phyloP scores from a whole-genome alignment of 2,329 filamentous ascomycete species.

The Rachicladosporium sp. region DNA sequence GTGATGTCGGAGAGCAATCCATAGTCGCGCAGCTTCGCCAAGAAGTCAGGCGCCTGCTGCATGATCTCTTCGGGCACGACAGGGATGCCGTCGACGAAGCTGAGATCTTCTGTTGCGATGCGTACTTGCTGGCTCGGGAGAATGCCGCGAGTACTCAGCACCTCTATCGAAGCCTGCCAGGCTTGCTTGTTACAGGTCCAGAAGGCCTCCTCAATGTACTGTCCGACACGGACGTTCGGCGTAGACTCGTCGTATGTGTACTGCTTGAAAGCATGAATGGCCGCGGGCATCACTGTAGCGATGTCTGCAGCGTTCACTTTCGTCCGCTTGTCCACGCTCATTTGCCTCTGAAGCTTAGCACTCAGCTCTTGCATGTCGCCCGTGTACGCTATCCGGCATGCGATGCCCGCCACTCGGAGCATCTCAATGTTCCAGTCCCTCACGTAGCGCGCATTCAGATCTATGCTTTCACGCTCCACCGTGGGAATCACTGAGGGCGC shows the following conservation, averaged over 20 bases:
- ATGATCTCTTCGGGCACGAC: constrained; percentile 68
- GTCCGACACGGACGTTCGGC: constrained; percentile 68
- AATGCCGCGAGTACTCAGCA: constrained; percentile 79
- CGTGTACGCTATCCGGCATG: constrained; percentile 75
- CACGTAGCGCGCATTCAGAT: constrained; percentile 90
- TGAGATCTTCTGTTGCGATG: constrained; percentile 55
- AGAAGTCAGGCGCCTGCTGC: constrained; percentile 54
- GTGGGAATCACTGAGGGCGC: constrained; percentile 94
- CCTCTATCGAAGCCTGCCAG: constrained; percentile 66
- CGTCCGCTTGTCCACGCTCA: constrained; percentile 18
- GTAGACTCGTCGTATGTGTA: constrained; percentile 87
- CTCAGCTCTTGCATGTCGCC: constrained; percentile 75
- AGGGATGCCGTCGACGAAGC: constrained; percentile 80
- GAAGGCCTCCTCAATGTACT: constrained; percentile 86
- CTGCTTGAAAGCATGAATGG: constrained; percentile 71
- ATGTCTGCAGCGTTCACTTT: constrained; percentile 52
- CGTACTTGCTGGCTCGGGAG: constrained; percentile 74
- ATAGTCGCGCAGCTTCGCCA: constrained; percentile 69
- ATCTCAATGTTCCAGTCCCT: constrained; percentile 93
- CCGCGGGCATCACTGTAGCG: constrained; percentile 58
- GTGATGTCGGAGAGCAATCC: constrained; percentile 81
- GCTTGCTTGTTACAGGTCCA: constrained; percentile 82
- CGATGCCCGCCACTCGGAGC: constrained; percentile 78
- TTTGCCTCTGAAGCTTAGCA: constrained; percentile 32
- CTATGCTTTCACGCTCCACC: constrained; percentile 91